Evolutionary conservation across 2,329 filamentous ascomycete species (phyloP), one percentile per base, ranked within the genome.

Genomic region (Microcyclospora tardicrescens): DNA sequence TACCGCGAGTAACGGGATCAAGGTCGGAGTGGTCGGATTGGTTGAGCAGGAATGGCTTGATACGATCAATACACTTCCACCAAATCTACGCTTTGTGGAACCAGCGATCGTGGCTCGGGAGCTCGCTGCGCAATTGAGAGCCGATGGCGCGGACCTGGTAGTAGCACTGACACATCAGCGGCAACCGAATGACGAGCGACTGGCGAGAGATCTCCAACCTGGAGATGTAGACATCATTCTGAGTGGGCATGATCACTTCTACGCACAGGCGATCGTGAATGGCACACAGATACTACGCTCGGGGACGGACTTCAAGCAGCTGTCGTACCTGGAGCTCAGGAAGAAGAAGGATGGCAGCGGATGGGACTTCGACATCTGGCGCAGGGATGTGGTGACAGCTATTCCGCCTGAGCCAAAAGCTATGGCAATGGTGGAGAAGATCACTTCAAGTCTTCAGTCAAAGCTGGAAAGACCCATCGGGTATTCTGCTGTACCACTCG

Each of bases 211-310:
- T 45, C 73, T 70, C 1, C 66, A 82, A 0, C 71, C 75, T 3
- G 84, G 82, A 0, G 44, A 44, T 10, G 77, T 93, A 14, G 87
- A 95, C 57, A 75, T 94, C 28, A 81, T 95, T 33, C 70, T 94
- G 0, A 85, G 86, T 35, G 86, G 86, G 0, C 86, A 94, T 54
- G 87, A 94, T 51, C 87, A 95, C 57, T 91, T 81, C 61, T 94
- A 94, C 56, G 72, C 71, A 12, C 84, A 94, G 61, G 73, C 70
- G 39, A 55, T 86, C 39, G 72, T 91, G 58, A 86, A 87, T 43
- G 80, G 79, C 8, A 83, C 76, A 0, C 86, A 94, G 52, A 75
- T 93, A 2, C 66, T 95, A n/a, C 75, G 87, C 2, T 93, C 84
- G 0, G 86, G 87, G 0, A 84, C 79, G 13, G 87, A 95, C 58